Percentiles rank a stretch among this genome's conserved stretches.
Conservation (phyloP, 345 rosid genomes). For the Acer yangbiense region DNA sequence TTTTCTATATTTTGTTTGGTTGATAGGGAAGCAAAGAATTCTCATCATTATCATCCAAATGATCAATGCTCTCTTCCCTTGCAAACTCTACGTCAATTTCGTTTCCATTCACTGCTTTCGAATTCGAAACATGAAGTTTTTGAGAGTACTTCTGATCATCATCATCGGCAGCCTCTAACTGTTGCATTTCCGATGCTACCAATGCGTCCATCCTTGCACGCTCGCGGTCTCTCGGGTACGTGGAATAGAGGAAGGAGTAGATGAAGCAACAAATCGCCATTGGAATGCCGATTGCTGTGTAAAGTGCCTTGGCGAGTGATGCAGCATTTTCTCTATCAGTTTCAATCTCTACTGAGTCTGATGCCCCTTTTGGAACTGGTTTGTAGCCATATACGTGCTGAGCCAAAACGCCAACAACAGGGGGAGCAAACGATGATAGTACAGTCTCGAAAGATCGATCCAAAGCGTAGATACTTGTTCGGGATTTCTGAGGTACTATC, state of each 20-base stretch:
- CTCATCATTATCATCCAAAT: slow-evolving; percentile 40
- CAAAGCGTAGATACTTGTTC: slow-evolving; percentile 76
- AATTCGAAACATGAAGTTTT: background rate
- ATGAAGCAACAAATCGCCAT: slow-evolving; percentile 74
- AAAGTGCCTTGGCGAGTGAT: slow-evolving; percentile 77
- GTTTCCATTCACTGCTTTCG: slow-evolving; percentile 15
- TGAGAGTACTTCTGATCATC: slow-evolving; percentile 17
- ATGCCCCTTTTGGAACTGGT: slow-evolving; percentile 54
- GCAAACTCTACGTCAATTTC: slow-evolving; percentile 28
- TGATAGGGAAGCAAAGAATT: slow-evolving; percentile 26
- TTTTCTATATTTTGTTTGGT: background rate
- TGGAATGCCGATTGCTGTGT: slow-evolving; percentile 73
- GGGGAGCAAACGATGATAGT: slow-evolving; percentile 84
- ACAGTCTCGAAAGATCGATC: slow-evolving; percentile 77
- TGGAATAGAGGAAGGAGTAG: slow-evolving; percentile 75
- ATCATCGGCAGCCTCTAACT: slow-evolving; percentile 14
- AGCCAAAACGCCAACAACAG: slow-evolving; percentile 76
- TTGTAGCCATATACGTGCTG: slow-evolving; percentile 78
- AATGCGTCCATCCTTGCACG: slow-evolving; percentile 76
- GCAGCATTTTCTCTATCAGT: slow-evolving; percentile 73
- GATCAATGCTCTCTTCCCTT: slow-evolving; percentile 22
- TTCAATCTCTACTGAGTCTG: slow-evolving; percentile 39
- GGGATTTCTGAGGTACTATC: slow-evolving; percentile 79
- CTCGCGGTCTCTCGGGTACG: slow-evolving; percentile 77
- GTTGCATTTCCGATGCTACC: slow-evolving; percentile 71